These are phyloP conservation scores for Chamaecrista fasciculata DNA, from an alignment of 306 rosid genomes.

Conservation along the genomic window DNA sequence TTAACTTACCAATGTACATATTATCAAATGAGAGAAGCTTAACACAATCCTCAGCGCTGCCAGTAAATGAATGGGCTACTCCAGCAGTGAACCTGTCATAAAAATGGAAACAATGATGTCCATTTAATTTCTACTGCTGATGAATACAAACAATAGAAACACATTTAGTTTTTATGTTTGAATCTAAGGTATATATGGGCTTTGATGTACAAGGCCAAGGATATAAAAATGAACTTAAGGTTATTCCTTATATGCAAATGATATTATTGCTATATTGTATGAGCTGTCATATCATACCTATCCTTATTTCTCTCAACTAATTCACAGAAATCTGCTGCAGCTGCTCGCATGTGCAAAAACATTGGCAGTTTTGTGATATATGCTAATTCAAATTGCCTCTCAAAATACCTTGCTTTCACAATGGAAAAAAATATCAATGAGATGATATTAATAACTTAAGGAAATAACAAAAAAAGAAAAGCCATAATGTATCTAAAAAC, in stretches of 20 bases:
- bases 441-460: conserved; percentile 1
- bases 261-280: conserved; percentile 5
- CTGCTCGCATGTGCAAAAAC: conserved; percentile 97
- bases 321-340: conserved; percentile 90
- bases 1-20: conserved; percentile 69
- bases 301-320: conserved; percentile 65
- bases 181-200: background rate
- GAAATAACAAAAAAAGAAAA: background rate
- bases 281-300: conserved; percentile 46
- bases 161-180: background rate
- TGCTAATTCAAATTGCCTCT: conserved; percentile 93
- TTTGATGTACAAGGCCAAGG: background rate
- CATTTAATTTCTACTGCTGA: conserved; percentile 7
- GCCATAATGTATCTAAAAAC: background rate
- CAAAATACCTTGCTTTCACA: conserved; percentile 68
- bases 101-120: conserved; percentile 23
- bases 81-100: conserved; percentile 69
- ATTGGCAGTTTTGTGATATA: conserved; percentile 75
- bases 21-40: conserved; percentile 78
- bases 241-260: conserved; percentile 10
- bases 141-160: conserved; percentile 11
- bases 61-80: conserved; percentile 94
- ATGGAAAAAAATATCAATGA: background rate
- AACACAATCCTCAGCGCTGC: conserved; percentile 63
- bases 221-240: conserved; percentile 1